Percentiles rank a stretch among this genome's conserved stretches.
These are phyloP conservation scores for Podila epigama DNA, from an alignment of 192 early-diverging fungal species.

Conservation along the genomic window DNA sequence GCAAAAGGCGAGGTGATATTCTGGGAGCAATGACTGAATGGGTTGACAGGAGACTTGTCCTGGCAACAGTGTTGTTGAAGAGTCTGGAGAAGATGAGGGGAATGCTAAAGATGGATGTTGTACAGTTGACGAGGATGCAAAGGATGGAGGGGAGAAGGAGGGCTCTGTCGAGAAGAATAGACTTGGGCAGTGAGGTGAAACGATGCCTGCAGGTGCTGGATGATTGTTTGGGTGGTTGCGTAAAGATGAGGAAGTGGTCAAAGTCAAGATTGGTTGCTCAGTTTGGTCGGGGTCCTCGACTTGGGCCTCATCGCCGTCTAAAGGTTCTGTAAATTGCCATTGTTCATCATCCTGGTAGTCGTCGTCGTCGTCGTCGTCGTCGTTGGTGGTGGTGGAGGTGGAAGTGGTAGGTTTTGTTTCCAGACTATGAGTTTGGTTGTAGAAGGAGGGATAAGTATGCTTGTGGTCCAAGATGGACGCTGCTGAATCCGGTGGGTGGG, in stretches of 20 bases:
- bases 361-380: not conserved
- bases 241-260: not conserved
- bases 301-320: not conserved
- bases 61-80: not conserved
- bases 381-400: not conserved
- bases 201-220: not conserved
- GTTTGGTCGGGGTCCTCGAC: not conserved
- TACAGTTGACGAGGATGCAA: constrained; percentile 11
- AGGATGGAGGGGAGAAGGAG: constrained; percentile 13
- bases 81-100: not conserved
- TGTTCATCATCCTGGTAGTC: not conserved
- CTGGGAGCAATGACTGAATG: constrained; percentile 13
- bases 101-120: not conserved
- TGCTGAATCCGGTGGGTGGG: no score
- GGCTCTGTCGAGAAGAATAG: constrained; percentile 13
- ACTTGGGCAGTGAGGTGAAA: constrained; percentile 15
- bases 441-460: no score
- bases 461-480: not conserved
- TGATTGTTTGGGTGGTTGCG: not conserved
- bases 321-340: not conserved
- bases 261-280: not conserved
- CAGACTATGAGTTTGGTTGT: not conserved
- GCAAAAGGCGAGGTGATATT: constrained; percentile 19
- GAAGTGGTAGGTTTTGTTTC: not conserved
- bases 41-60: constrained; percentile 14